phyloP scores from a whole-genome alignment of 257 asterid species.

The Avicennia marina region DNA sequence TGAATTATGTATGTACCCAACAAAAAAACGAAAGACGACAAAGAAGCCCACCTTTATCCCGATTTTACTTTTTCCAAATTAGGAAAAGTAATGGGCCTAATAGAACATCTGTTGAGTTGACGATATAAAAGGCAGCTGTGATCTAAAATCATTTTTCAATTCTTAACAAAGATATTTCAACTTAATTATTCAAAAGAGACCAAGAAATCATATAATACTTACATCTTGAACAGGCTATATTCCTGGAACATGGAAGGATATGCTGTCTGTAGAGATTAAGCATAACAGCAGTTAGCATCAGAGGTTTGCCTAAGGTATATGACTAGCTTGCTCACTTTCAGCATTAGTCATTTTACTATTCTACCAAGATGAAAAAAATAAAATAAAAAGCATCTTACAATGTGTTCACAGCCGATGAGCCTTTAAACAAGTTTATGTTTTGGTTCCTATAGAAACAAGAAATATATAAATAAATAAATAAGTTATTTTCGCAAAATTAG shows the following conservation, averaged over 20 bases:
- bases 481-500: slow-evolving; percentile 1
- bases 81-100: too few relatives aligned
- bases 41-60: too few relatives aligned
- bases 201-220: slow-evolving; percentile 7
- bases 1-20: too few relatives aligned
- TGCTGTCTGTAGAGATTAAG: slow-evolving; percentile 35
- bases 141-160: neutral
- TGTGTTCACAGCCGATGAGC: slow-evolving; percentile 47
- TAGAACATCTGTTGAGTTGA: too few relatives aligned
- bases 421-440: slow-evolving; percentile 68
- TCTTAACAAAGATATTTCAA: neutral
- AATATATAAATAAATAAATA: neutral
- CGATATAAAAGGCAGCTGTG: neutral
- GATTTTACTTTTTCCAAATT: too few relatives aligned
- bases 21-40: too few relatives aligned
- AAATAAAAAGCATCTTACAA: slow-evolving; percentile 41
- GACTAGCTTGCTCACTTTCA: slow-evolving; percentile 1
- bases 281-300: neutral
- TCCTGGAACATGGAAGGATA: slow-evolving; percentile 38
- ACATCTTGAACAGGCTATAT: slow-evolving; percentile 44
- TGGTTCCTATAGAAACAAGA: neutral
- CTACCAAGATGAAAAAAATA: slow-evolving; percentile 11
- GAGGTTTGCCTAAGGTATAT: neutral
- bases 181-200: too few relatives aligned
- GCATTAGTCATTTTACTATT: neutral